These are phyloP conservation scores for Pyrus pyrifolia DNA, from an alignment of 306 rosid genomes.

Conservation along the genomic window DNA sequence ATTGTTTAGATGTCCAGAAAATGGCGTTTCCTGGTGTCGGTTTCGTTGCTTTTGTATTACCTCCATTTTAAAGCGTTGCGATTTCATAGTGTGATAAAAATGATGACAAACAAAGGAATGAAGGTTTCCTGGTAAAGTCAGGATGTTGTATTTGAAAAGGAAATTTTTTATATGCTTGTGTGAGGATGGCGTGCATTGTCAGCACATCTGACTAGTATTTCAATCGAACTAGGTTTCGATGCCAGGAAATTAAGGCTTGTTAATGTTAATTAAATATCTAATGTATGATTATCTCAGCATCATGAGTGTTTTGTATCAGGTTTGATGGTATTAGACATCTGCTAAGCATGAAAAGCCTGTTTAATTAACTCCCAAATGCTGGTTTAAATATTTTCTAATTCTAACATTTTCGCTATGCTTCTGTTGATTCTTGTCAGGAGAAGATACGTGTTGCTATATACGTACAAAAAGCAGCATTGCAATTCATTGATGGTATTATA, in stretches of 20 bases:
- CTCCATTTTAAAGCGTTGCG: neutral
- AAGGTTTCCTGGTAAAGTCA: neutral
- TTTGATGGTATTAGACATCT: neutral
- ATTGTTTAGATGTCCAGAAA: neutral
- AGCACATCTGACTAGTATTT: neutral
- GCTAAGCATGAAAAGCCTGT: neutral
- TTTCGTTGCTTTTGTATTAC: neutral
- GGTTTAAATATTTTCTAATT: conserved; percentile 13
- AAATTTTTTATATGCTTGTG: neutral
- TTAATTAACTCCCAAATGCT: conserved; percentile 1
- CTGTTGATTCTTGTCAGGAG: conserved; percentile 44
- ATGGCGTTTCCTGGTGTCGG: neutral
- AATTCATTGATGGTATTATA: conserved; percentile 56
- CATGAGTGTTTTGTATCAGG: neutral
- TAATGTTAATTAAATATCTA: no score
- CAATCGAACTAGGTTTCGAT: neutral
- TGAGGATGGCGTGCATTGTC: neutral
- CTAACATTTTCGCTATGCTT: conserved; percentile 13
- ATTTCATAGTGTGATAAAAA: neutral
- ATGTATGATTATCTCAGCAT: neutral
- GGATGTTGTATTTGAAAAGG: neutral
- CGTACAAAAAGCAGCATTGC: conserved; percentile 79
- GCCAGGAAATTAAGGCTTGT: neutral
- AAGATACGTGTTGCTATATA: conserved; percentile 61
- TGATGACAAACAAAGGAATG: neutral